Evolutionary conservation across 2,329 filamentous ascomycete genomes (phyloP).

Genomic region (Pseudogymnoascus sp.): DNA sequence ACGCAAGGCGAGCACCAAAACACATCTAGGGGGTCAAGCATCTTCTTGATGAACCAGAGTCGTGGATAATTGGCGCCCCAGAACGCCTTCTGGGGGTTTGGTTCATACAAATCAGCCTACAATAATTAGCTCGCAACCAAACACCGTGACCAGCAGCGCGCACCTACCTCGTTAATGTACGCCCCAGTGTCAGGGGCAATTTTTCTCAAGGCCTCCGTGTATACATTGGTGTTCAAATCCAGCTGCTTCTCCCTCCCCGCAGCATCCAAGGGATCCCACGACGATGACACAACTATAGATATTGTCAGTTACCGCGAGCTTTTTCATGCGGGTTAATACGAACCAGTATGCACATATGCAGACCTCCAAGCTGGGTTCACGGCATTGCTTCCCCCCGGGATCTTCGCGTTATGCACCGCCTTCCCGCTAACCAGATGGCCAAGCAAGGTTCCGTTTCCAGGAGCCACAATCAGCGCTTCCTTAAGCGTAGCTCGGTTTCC

Average conservation of each 20-base stretch:
- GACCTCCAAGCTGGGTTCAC: slow-evolving; percentile 46
- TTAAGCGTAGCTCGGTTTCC: slow-evolving; percentile 30
- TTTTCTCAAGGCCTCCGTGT: slow-evolving; percentile 18
- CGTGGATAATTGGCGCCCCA: slow-evolving; percentile 36
- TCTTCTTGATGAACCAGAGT: slow-evolving; percentile 38
- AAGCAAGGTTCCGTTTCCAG: slow-evolving; percentile 26
- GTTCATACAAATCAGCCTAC: slow-evolving; percentile 41
- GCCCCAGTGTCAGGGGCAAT: slow-evolving; percentile 22
- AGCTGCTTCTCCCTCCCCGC: slow-evolving; percentile 11
- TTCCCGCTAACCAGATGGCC: slow-evolving; percentile 38
- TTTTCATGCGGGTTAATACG: slow-evolving; percentile 19
- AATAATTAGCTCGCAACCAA: slow-evolving; percentile 27
- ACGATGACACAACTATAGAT: slow-evolving; percentile 10
- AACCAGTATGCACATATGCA: slow-evolving; percentile 36
- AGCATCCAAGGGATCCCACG: slow-evolving; percentile 17
- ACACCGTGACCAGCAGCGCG: slow-evolving; percentile 32
- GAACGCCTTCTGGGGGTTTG: slow-evolving; percentile 29
- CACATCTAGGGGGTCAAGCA: slow-evolving; percentile 40
- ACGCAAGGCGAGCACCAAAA: slow-evolving; percentile 44
- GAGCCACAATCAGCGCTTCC: slow-evolving; percentile 32
- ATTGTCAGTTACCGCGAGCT: neutral
- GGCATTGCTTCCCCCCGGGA: slow-evolving; percentile 39
- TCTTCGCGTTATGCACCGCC: slow-evolving; percentile 37
- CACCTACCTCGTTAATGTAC: slow-evolving; percentile 25
- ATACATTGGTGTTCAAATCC: slow-evolving; percentile 15